phyloP scores from a whole-genome alignment of 2,329 filamentous ascomycete genomes.

The Alternaria conjuncta region DNA sequence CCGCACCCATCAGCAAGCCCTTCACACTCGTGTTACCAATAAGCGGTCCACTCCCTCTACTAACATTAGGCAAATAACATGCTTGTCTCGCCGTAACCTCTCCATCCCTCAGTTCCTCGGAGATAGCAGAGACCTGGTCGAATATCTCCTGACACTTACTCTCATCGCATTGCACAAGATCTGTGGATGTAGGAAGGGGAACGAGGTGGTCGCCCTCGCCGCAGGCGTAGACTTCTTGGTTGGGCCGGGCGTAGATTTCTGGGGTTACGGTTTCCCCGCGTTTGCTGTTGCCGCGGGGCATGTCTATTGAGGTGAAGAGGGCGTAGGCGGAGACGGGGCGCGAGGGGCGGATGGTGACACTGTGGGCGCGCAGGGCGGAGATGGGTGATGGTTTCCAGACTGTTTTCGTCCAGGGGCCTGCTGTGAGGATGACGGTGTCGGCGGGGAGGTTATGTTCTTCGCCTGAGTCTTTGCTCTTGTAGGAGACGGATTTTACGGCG shows the following conservation, averaged over 20 bases:
- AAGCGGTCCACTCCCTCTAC: conserved; percentile 68
- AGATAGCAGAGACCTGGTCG: conserved; percentile 73
- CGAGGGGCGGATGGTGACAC: conserved; percentile 65
- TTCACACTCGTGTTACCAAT: conserved; percentile 76
- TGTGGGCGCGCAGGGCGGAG: conserved; percentile 66
- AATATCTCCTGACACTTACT: conserved; percentile 83
- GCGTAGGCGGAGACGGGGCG: conserved; percentile 73
- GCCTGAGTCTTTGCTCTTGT: conserved; percentile 58
- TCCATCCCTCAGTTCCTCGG: conserved; percentile 54
- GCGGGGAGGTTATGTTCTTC: conserved; percentile 59
- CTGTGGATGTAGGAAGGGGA: conserved; percentile 76
- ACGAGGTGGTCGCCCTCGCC: conserved; percentile 82
- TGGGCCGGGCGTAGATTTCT: conserved; percentile 91
- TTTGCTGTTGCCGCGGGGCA: conserved; percentile 62
- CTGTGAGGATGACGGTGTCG: conserved; percentile 64
- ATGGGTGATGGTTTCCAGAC: conserved; percentile 65
- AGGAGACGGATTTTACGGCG: conserved; percentile 68
- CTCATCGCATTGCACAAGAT: conserved; percentile 77
- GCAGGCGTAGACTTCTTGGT: conserved; percentile 91
- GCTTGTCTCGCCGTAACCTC: conserved; percentile 78
- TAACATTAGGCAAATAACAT: conserved; percentile 87
- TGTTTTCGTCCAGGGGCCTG: conserved; percentile 66
- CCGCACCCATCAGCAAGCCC: conserved; percentile 81
- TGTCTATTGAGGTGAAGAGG: conserved; percentile 83
- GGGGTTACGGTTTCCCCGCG: conserved; percentile 70